These are phyloP conservation scores for Exophiala lecanii-corni DNA, from an alignment of 2,329 filamentous ascomycete species.

Conservation along the genomic window DNA sequence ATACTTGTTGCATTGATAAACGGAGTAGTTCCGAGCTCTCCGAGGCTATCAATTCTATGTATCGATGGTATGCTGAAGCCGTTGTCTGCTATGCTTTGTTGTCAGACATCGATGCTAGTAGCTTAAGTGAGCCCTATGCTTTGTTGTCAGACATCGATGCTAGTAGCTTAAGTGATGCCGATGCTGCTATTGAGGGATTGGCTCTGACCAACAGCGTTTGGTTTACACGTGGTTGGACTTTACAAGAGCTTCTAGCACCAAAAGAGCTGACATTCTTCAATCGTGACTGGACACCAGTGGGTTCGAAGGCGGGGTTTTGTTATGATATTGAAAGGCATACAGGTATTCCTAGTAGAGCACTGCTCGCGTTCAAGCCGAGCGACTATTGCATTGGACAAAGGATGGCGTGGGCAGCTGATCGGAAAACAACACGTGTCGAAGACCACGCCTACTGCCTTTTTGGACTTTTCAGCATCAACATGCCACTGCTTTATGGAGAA, in stretches of 20 bases:
- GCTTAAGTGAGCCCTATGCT: conserved; percentile 21
- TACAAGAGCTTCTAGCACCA: conserved; percentile 20
- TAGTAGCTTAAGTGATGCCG: conserved; percentile 18
- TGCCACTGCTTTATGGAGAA: conserved; percentile 24
- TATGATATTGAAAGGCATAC: neutral
- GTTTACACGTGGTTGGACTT: conserved; percentile 24
- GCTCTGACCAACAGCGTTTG: conserved; percentile 8
- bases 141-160: too few relatives aligned
- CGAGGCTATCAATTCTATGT: conserved; percentile 24
- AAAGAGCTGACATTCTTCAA: conserved; percentile 16
- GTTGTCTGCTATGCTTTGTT: conserved; percentile 21
- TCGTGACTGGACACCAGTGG: conserved; percentile 1
- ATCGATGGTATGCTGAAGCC: conserved; percentile 19
- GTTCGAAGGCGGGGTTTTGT: neutral
- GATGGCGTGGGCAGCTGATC: conserved; percentile 39
- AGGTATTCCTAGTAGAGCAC: too few relatives aligned
- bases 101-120: too few relatives aligned
- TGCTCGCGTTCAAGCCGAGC: too few relatives aligned
- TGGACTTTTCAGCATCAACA: conserved; percentile 7
- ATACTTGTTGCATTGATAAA: conserved; percentile 26
- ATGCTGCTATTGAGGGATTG: neutral
- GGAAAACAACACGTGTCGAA: conserved; percentile 33
- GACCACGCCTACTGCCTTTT: conserved; percentile 40
- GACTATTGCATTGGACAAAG: too few relatives aligned
- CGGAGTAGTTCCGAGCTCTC: conserved; percentile 19